Evolutionary conservation across 129 eudicot species (phyloP).

Genomic region (Oenanthe sinensis): DNA sequence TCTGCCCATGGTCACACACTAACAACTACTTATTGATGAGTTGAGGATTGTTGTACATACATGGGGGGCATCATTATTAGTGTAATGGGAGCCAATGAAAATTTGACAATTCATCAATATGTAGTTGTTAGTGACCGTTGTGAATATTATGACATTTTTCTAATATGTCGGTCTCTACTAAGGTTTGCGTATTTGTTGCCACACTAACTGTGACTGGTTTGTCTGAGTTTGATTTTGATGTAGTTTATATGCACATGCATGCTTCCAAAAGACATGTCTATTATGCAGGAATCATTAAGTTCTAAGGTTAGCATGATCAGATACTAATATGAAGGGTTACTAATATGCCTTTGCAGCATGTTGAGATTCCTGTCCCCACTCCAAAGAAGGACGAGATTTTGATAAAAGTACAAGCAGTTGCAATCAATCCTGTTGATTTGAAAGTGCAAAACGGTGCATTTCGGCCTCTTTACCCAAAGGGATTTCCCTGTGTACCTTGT

Average conservation of each 20-base stretch:
- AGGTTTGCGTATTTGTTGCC: not conserved
- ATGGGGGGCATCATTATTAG: no score
- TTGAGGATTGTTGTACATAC: no score
- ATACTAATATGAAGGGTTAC: not conserved
- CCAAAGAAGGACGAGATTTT: conserved; percentile 17
- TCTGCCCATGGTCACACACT: no score
- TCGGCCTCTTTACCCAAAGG: conserved; percentile 17
- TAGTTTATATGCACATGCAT: not conserved
- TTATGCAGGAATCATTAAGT: not conserved
- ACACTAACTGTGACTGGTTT: not conserved
- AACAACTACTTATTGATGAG: no score
- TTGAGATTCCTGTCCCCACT: conserved; percentile 14
- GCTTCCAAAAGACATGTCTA: not conserved
- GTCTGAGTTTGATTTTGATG: not conserved
- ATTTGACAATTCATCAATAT: no score
- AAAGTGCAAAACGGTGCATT: conserved; percentile 27
- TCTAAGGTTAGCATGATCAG: not conserved
- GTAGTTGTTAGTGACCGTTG: no score
- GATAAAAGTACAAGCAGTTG: conserved; percentile 16
- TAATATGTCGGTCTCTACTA: not conserved
- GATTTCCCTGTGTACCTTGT: not conserved
- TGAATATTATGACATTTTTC: not conserved
- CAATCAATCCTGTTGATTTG: conserved; percentile 20
- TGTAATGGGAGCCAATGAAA: no score
- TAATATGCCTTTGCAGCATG: conserved; percentile 12